Evolutionary conservation across 1,284 basidiomycete genomes (phyloP).

Genomic region (Apiotrichum sp.): DNA sequence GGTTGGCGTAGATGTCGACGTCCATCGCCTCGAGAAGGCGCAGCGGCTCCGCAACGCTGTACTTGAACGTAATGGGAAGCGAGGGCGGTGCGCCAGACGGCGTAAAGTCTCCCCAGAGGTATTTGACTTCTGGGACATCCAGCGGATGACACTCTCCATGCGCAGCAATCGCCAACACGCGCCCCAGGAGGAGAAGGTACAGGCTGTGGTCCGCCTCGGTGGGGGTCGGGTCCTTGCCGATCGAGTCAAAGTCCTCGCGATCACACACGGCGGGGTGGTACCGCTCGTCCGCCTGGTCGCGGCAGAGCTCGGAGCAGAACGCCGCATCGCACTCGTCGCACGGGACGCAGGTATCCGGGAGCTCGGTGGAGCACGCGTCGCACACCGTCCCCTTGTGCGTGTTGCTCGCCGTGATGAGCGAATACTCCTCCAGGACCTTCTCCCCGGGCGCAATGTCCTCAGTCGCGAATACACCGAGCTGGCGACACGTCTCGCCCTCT

Average conservation of each 20-base stretch:
- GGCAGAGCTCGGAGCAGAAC: slow-evolving; percentile 12
- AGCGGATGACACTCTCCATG: slow-evolving; percentile 10
- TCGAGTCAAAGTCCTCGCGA: slow-evolving; percentile 8
- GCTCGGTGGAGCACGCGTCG: slow-evolving; percentile 13
- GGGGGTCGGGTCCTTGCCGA: slow-evolving; percentile 11
- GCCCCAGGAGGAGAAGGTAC: slow-evolving; percentile 11
- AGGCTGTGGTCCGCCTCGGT: slow-evolving; percentile 10
- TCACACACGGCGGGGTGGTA: slow-evolving; percentile 17
- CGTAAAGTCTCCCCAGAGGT: slow-evolving; percentile 15
- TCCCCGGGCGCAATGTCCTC: slow-evolving; percentile 17
- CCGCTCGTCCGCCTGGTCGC: slow-evolving; percentile 7
- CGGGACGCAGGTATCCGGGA: slow-evolving; percentile 4
- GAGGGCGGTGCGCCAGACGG: not conserved
- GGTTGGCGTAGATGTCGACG: slow-evolving; percentile 11
- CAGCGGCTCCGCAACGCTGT: slow-evolving; percentile 12
- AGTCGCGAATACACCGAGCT: slow-evolving; percentile 15
- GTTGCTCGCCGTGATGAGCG: slow-evolving; percentile 14
- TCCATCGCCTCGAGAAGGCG: slow-evolving; percentile 15
- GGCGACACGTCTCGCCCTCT: not conserved
- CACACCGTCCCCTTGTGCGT: slow-evolving; percentile 11
- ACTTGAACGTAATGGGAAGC: slow-evolving; percentile 14
- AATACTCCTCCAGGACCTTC: slow-evolving; percentile 13
- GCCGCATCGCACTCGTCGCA: slow-evolving; percentile 13
- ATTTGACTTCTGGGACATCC: slow-evolving; percentile 16
- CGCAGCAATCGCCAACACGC: slow-evolving; percentile 11